Conservation (phyloP, 768 basidiomycete genomes). For the Mycena vitilis region DNA sequence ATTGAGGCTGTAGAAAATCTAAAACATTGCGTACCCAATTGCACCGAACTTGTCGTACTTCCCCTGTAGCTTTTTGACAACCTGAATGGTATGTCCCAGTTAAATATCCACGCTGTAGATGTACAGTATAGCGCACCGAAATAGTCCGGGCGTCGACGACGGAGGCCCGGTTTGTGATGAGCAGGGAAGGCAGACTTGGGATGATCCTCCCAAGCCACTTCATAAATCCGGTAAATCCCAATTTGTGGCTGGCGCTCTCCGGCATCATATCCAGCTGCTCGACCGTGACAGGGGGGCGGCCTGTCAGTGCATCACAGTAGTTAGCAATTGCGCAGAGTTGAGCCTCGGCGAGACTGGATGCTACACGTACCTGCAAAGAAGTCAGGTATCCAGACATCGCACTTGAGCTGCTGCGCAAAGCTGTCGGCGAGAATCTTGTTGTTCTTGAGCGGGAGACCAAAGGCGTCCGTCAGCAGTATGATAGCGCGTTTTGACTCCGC, state of each 20-base stretch:
- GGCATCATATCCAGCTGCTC: constrained; percentile 35
- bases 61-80: constrained; percentile 52
- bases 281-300: constrained; percentile 19
- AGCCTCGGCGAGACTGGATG: too few relatives aligned
- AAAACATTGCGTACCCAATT: constrained; percentile 48
- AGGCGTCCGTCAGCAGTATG: constrained; percentile 56
- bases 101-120: background rate
- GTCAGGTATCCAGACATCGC: constrained; percentile 62
- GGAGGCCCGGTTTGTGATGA: constrained; percentile 46
- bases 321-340: background rate
- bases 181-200: constrained; percentile 42
- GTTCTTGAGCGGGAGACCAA: constrained; percentile 51
- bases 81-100: constrained; percentile 38
- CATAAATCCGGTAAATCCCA: constrained; percentile 43
- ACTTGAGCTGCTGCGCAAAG: constrained; percentile 47
- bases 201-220: constrained; percentile 41
- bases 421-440: constrained; percentile 52
- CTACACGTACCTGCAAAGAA: constrained; percentile 50
- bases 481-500: constrained; percentile 44
- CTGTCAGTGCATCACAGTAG: background rate
- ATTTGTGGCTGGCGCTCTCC: constrained; percentile 47
- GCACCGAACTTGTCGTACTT: constrained; percentile 57
- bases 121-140: constrained; percentile 40
- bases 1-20: background rate
- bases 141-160: constrained; percentile 46